Base-by-base conservation (phyloP, 2,329 filamentous ascomycete genomes). In the Paecilomyces sp. region DNA sequence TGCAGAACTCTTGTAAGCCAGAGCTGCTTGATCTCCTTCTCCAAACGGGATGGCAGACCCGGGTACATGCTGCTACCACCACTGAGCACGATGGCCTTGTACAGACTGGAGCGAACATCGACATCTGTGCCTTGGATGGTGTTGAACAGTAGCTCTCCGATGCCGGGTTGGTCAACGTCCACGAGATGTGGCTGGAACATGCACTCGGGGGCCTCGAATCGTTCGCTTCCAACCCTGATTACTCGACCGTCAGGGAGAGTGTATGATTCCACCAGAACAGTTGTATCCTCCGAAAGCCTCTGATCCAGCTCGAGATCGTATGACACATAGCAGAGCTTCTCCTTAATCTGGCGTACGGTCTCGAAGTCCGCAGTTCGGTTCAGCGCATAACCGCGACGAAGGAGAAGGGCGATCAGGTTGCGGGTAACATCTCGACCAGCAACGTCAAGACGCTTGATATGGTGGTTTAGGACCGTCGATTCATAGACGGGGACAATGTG, bases 11-110 rank as follows among this genome's bases (percentile, higher is more conserved):
- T 88, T 58, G 93, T 97, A 65, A 99, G 85, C 94, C 94, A 99
- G 68, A 99, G 80, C 81, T 99, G 94, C 83, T 99, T 99, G 69
- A 99, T 80, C 78, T 99, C 94, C 84, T 99, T 99, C 80, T 99
- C 94, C 77, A 99, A 79, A 64, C 94, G 85, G 62, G 91, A 96
- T 4, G 94, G 94, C 66, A 99, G 83, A 61, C 94, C 94, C 0
- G 94, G 94, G 77, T 99, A 99, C 94, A 99, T 99, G 86, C 91
- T 96, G 82, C 90, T 95, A 67, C 94, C 94, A 66, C 94, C 94
- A 51, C 92, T 97, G 58, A 99, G 84, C 62, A 99, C 94, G 69
- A 99, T 93, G 12, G 94, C 94, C 82, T 96, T 97, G 85, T 94
- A 99, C 62, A 99, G 82, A 63, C 91, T 95, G 57, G 89, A 88